Percentiles rank a stretch among this genome's conserved stretches.
These are phyloP conservation scores for Didymella exigua DNA, from an alignment of 2,329 filamentous ascomycete species.

Conservation along the genomic window DNA sequence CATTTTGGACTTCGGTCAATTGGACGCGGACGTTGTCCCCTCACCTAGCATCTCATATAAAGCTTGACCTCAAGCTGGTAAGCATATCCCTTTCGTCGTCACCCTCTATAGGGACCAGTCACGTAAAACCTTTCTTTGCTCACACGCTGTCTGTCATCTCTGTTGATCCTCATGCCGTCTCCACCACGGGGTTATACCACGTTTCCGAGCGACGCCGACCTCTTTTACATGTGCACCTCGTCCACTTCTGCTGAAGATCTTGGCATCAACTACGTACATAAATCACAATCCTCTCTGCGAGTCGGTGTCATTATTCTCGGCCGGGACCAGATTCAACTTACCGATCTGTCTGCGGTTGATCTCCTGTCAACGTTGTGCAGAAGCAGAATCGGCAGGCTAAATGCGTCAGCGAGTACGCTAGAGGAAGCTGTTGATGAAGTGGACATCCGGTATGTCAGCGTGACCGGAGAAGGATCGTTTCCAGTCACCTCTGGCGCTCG, in stretches of 20 bases:
- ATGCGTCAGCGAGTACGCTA: slow-evolving; percentile 29
- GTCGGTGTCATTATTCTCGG: slow-evolving; percentile 42
- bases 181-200: slow-evolving; percentile 41
- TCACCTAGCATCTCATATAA: slow-evolving; percentile 31
- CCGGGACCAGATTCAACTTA: slow-evolving; percentile 38
- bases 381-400: slow-evolving; percentile 34
- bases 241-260: slow-evolving; percentile 44
- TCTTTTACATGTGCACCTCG: slow-evolving; percentile 46
- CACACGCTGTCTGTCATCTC: too few species aligned
- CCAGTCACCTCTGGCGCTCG: slow-evolving; percentile 43
- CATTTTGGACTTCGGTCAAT: slow-evolving; percentile 17
- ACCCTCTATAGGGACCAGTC: background rate
- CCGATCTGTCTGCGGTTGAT: slow-evolving; percentile 44
- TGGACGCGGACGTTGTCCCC: slow-evolving; percentile 12
- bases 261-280: slow-evolving; percentile 39
- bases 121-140: background rate
- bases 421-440: slow-evolving; percentile 45
- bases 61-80: slow-evolving; percentile 27
- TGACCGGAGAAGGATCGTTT: slow-evolving; percentile 46
- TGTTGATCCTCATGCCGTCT: slow-evolving; percentile 36
- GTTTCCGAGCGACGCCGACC: slow-evolving; percentile 44
- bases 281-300: slow-evolving; percentile 43
- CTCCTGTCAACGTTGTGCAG: slow-evolving; percentile 41
- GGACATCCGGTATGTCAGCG: slow-evolving; percentile 46
- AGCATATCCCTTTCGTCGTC: background rate